A percentile compares a stretch with the other conserved stretches of the same genome.
phyloP scores from a whole-genome alignment of 768 basidiomycete species.

The Calocera cornea region DNA sequence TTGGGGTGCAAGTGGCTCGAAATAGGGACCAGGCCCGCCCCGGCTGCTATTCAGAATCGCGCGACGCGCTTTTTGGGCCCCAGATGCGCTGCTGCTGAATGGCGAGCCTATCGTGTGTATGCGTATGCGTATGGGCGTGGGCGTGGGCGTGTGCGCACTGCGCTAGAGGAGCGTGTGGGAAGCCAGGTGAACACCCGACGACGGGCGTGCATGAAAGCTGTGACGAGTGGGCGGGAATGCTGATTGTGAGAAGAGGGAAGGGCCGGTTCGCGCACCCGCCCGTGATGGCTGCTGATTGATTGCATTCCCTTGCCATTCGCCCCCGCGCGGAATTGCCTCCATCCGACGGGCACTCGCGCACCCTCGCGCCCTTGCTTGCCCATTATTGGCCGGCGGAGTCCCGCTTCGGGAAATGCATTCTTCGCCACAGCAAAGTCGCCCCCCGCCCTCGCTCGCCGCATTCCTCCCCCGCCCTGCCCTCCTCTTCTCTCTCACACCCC shows the following conservation, averaged over 20 bases:
- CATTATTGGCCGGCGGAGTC: no score
- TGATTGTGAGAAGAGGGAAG: not conserved
- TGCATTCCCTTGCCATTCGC: not conserved
- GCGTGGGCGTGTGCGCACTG: not conserved
- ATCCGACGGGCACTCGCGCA: no score
- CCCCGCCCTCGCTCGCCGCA: not conserved
- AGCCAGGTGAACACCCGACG: no score
- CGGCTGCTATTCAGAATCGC: not conserved
- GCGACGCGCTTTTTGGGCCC: not conserved
- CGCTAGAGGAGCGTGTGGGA: not conserved
- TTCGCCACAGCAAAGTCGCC: not conserved
- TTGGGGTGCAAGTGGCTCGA: no score
- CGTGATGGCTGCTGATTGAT: not conserved
- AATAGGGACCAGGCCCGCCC: not conserved
- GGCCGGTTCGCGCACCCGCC: not conserved
- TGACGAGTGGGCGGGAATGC: not conserved
- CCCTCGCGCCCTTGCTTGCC: no score
- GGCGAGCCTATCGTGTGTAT: not conserved
- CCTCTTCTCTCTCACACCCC: not conserved
- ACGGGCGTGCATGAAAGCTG: not conserved
- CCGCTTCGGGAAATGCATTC: no score
- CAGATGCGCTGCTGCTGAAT: not conserved
- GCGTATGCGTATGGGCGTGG: not conserved
- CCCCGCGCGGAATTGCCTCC: no score
- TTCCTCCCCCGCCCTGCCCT: not conserved